Evolutionary conservation across 2,329 filamentous ascomycete species (phyloP).

Genomic region (Drechslera avenae): DNA sequence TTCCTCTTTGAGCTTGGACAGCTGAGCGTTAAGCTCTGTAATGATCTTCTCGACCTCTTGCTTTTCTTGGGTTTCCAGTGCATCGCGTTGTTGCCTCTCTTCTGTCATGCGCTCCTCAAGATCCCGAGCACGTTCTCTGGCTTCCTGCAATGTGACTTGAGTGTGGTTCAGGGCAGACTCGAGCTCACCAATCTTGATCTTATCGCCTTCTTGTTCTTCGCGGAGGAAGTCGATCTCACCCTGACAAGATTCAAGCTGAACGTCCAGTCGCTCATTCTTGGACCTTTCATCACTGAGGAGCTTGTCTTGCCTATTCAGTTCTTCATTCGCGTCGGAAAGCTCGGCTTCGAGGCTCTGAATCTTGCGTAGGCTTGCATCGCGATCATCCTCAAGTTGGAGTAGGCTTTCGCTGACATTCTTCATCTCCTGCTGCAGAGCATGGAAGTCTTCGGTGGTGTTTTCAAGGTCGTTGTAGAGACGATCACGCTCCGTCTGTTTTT

Average conservation of each 20-base stretch:
- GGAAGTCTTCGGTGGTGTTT: conserved; percentile 83
- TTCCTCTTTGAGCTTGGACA: conserved; percentile 83
- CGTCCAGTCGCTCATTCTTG: conserved; percentile 84
- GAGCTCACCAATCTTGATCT: conserved; percentile 95
- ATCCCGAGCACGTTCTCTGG: conserved; percentile 69
- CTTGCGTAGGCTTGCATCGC: conserved; percentile 74
- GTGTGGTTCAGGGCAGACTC: conserved; percentile 80
- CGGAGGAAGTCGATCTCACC: conserved; percentile 92
- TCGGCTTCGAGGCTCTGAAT: conserved; percentile 85
- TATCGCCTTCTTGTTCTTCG: conserved; percentile 96
- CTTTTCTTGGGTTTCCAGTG: conserved; percentile 86
- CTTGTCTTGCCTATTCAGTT: conserved; percentile 84
- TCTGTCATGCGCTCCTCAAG: conserved; percentile 69
- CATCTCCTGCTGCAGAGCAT: conserved; percentile 92
- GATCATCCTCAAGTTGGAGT: conserved; percentile 86
- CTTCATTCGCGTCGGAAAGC: conserved; percentile 79
- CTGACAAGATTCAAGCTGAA: conserved; percentile 91
- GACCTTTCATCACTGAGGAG: conserved; percentile 82
- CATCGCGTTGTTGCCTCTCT: conserved; percentile 84
- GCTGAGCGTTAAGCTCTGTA: conserved; percentile 88
- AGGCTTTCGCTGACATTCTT: conserved; percentile 86
- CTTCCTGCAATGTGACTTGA: conserved; percentile 81
- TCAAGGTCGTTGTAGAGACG: conserved; percentile 73
- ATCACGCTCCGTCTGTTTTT: conserved; percentile 72
- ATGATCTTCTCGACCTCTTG: conserved; percentile 93